Evolutionary conservation across 2,329 filamentous ascomycete genomes (phyloP), one percentile per base, ranked within the genome.

Genomic region (Seiridium unicorne): DNA sequence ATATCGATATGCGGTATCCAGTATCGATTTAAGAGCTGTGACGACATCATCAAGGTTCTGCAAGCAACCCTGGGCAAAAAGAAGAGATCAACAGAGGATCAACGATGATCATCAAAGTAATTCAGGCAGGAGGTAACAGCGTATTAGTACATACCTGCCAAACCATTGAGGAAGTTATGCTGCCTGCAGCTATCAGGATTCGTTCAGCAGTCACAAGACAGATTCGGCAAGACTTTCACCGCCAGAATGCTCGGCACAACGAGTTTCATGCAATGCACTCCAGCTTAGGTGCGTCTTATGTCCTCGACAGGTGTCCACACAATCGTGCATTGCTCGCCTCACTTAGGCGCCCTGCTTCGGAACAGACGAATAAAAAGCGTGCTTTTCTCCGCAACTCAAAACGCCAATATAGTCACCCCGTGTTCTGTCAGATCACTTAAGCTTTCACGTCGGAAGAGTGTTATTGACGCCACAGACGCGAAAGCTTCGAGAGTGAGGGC

Each of bases 1-100:
- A 87, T 87, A 60, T 85, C 83, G 62, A 80, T 72, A 61, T 84
- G 79, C 11, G 83, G 82, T 61, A 87, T 86, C 84, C 84, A 87
- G 72, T 86, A 87, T 68, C 77, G 79, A 72, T 86, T 86, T 76
- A 84, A 79, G 57, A 70, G 65, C 55, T 65, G 63, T n/a, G 73
- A 74, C 53, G 73, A 74, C 54, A 59, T 59, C 9, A 11, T 54
- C 32, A n/a, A n/a, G 32, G 34, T 34, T 13, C 8, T n/a, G 38
- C 3, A 6, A 40, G 26, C 11, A 18, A 38, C 35, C 34, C 9
- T 38, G 32, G 7, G 7, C 38, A 42, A 42, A 13, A 42, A 42
- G 18, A 32, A 49, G 7, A 31, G 49, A 18, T n/a, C 34, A 36
- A 4, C 13, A 9, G 31, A 31, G 9, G 31, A 13, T 49, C 26